A percentile compares a stretch with the other conserved stretches of the same genome.
Evolutionary conservation across 805 yeast genomes (phyloP).

Genomic region (Saccharomyces paradoxus): DNA sequence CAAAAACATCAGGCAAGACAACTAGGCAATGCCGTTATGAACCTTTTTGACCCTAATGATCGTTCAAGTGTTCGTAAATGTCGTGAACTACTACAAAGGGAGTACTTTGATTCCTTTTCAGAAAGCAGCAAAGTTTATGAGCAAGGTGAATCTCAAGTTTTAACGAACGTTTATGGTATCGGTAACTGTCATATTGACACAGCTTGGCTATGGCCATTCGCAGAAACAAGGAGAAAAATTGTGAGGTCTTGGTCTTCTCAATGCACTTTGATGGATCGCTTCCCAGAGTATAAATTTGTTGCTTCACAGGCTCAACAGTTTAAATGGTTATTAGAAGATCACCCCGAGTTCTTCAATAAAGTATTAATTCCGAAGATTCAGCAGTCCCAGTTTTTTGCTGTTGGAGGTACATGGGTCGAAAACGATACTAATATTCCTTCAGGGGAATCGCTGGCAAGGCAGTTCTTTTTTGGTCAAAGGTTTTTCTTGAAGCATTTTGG

Average conservation of each 20-base stretch:
- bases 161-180: constrained; percentile 65
- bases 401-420: constrained; percentile 98
- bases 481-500: constrained; percentile 79
- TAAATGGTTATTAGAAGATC: constrained; percentile 81
- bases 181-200: constrained; percentile 98
- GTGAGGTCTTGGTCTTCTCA: constrained; percentile 96
- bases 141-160: constrained; percentile 29
- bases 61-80: constrained; percentile 50
- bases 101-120: constrained; percentile 54
- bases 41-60: constrained; percentile 68
- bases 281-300: constrained; percentile 88
- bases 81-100: constrained; percentile 51
- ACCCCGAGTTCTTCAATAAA: constrained; percentile 66
- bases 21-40: constrained; percentile 75
- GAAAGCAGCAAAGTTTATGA: constrained; percentile 61
- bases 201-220: constrained; percentile 99
- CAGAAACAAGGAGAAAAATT: constrained; percentile 86
- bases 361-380: constrained; percentile 54
- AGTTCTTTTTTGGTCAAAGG: constrained; percentile 83
- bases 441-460: constrained; percentile 86
- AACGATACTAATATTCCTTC: constrained; percentile 93
- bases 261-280: constrained; percentile 69
- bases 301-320: constrained; percentile 96
- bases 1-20: constrained; percentile 79
- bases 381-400: constrained; percentile 72